Base-by-base conservation (phyloP, 306 rosid species). In the Fagus sylvatica region DNA sequence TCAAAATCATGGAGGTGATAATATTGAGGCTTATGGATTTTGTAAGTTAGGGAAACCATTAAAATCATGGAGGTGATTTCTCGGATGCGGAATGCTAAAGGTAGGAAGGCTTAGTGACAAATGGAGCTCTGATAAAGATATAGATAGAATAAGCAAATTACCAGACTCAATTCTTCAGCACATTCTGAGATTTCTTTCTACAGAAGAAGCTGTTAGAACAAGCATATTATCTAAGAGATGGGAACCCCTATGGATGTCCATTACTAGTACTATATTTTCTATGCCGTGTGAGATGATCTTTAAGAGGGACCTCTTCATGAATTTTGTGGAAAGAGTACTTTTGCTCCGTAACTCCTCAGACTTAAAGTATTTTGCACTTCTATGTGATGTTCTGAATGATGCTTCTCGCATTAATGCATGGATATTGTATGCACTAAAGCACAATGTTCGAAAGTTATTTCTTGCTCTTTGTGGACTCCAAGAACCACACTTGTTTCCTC, bases 131-230 rank as follows among this genome's bases (percentile, higher is more conserved):
- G 10, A 43, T 43, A 13, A 10, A 43, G 51, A 13, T 13, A 43
- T 43, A 43, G 13, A 34, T 54, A 37, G 40, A 62, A 54, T 66
- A 61, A 69, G 56, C 61, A 36, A 77, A 41, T 46, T 82, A 10
- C 75, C 85, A 1, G 74, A 81, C 1, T 12, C 7, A 13, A 13
- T 81, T 64, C 62, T 76, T 65, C 57, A 16, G 2, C 34, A n/a
- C 55, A 81, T 76, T 55, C 12, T 76, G 7, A 61, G 54, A 15
- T 76, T 48, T 13, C 78, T 76, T 54, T 53, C 30, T 39, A 76
- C 62, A 8, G 41, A 71, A 76, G 69, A 81, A 40, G 81, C 84
- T 9, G 78, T 81, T 10, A 57, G 71, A 71, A 81, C 81, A 15
- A 71, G 71, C 13, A 41, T 61, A 36, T 64, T 81, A n/a, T 61